Base-by-base conservation (phyloP, 176 grass and related monocot genomes). In the Musa beccarii region DNA sequence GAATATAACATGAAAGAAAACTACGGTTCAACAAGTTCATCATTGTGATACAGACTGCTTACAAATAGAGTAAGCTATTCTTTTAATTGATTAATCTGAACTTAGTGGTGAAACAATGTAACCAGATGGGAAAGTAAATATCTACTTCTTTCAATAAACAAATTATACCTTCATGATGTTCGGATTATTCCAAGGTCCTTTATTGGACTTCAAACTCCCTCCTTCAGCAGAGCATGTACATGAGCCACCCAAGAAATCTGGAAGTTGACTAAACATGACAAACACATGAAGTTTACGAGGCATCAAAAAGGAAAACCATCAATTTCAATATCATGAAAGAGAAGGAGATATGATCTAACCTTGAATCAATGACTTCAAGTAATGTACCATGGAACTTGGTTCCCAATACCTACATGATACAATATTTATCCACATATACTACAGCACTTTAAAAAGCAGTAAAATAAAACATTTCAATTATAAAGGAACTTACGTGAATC, bases 121-220 rank as follows among this genome's bases (percentile, higher is more conserved):
- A 19, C 0, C 34, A 66, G 3, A 11, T 16, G 11, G 20, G 7
- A 57, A 26, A 34, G 13, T 21, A 3, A 22, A 2, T 68, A 8
- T 43, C 66, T 20, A 43, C 11, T 34, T 43, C 29, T 29, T 43
- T 34, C 29, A 17, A 51, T 26, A 52, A 54, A 21, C 12, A 13
- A 80, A 52, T 19, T 84, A 9, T 89, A 98, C 94, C 86, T 93
- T 98, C 73, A 91, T 91, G 56, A 93, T 66, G 51, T 86, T 78
- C 85, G 86, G 82, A 91, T 93, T 86, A 73, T 89, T 91, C 94
- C 94, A 98, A 76, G 94, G 94, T 23, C 94, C 94, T 82, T 89
- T 98, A 80, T 93, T 93, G 15, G 90, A 93, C 75, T 66, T 93
- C 59, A 98, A 86, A 49, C 94, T 93, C 54, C 84, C 94, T 80